Base-by-base conservation (phyloP, 345 rosid species). In the Citrus hindsii region DNA sequence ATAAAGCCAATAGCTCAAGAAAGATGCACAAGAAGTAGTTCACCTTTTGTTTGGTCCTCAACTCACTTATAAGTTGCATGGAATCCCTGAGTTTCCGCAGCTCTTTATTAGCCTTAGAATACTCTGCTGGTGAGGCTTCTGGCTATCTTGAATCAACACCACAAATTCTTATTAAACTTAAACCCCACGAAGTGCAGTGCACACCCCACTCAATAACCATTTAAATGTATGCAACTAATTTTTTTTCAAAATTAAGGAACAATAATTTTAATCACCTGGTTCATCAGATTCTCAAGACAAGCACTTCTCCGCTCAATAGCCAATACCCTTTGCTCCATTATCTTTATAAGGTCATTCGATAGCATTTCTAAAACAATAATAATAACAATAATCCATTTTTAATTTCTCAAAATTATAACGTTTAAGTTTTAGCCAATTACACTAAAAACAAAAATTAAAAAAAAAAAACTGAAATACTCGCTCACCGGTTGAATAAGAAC, bases 1-100 rank as follows among this genome's bases (percentile, higher is more conserved):
- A 65, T 19, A 30, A 35, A 13, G 51, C 51, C 51, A 46, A 28
- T 62, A 46, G 55, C 69, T 27, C 58, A 74, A 62, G 69, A 25
- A 74, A 62, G 69, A 25, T 27, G 35, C 12, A 21, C 37, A 46
- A 58, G 24, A 59, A 67, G 24, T 22, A 55, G 28, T 59, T 65
- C 77, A 94, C 98, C 92, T 92, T 96, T 82, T 94, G 98, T 79
- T 83, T 90, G 37, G 86, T 80, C 85, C 98, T 88, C 87, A 96
- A 64, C 69, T 82, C 79, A 68, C 60, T 88, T 71, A 92, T 94
- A 72, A 96, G 91, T 63, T 90, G 92, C 93, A 92, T 86, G 0
- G 91, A 88, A n/a, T 77, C 94, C 80, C 90, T 84, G n/a, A 92
- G 87, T 84, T 88, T 96, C 77, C 91, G 87, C 68, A 94, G 90